Evolutionary conservation across 2,329 filamentous ascomycete genomes (phyloP), one percentile per base, ranked within the genome.

Genomic region (Chaetomiaceae sp.): DNA sequence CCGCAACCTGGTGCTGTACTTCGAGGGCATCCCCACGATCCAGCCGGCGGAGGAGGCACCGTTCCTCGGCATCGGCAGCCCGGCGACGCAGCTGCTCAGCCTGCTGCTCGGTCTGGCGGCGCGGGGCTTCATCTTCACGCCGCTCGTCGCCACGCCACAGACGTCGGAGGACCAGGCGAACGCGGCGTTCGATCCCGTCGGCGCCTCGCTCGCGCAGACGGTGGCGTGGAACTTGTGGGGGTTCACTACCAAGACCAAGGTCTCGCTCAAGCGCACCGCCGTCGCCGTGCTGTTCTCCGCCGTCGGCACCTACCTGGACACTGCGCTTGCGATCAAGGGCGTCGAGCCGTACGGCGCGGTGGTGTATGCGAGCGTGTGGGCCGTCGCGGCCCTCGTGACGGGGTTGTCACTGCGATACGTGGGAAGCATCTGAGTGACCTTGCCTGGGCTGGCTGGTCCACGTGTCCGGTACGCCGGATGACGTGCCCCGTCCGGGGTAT

Each of bases 331-430:
- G 0, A 68, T 96, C 17, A 72, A 79, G 36, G 85, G 87, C 4
- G 79, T 88, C 10, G 84, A 90, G 58, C 52, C 78, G 4, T 57
- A 70, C 1, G 91, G 90, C 10, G 87, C 89, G 1, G 68, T 73
- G 3, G 78, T 76, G 0, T 97, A 89, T 73, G 81, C 86, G 2
- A 70, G 71, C 18, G 71, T 91, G 29, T 96, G 88, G 88, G 78
- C 78, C n/a, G 58, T 74, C 18, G 85, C 84, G 6, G 76, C 79
- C 3, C 62, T 75, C 11, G 60, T 83, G 44, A 76, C 79, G 3
- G 84, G 84, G 12, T 27, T 72, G n/a, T 72, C 66, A 1, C 61
- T 83, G 30, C 74, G 49, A 71, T 22, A 64, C 72, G 73, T 81
- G 34, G 65, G 72, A 55, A 62, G 77, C 62, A 65, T 76, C 62